A percentile compares a stretch with the other conserved stretches of the same genome.
Evolutionary conservation across 2,329 filamentous ascomycete genomes (phyloP).

Genomic region (Ambrosiella beaveri): DNA sequence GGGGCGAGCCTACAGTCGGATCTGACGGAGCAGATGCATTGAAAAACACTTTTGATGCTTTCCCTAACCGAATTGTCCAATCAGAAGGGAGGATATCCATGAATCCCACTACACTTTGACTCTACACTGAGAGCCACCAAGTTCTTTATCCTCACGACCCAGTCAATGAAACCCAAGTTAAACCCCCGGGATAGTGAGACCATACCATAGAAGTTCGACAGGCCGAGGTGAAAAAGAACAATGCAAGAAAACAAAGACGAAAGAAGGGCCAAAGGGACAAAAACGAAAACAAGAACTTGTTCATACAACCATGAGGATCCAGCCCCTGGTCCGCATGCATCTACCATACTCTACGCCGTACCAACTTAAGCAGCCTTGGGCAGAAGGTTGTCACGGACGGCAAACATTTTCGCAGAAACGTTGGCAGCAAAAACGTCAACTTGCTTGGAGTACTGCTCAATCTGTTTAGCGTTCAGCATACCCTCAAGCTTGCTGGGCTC

Average conservation of each 20-base stretch:
- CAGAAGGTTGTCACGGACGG: slow-evolving; percentile 56
- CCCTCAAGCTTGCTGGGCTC: slow-evolving; percentile 87
- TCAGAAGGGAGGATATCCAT: neutral
- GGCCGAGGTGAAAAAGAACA: neutral
- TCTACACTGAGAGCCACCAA: neutral
- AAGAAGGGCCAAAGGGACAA: slow-evolving; percentile 17
- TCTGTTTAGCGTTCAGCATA: slow-evolving; percentile 87
- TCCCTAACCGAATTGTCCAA: neutral
- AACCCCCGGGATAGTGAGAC: neutral
- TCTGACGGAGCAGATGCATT: neutral
- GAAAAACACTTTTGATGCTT: slow-evolving; percentile 8
- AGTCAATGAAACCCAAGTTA: neutral
- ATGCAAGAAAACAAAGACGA: slow-evolving; percentile 16
- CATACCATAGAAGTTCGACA: neutral
- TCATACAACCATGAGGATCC: slow-evolving; percentile 11
- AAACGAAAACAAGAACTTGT: slow-evolving; percentile 16
- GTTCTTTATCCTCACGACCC: neutral
- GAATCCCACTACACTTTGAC: neutral
- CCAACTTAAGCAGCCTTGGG: slow-evolving; percentile 26
- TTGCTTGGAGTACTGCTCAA: slow-evolving; percentile 95
- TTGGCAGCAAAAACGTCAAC: slow-evolving; percentile 89
- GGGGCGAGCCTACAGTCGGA: too few relatives aligned
- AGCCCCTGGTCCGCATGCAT: slow-evolving; percentile 1
- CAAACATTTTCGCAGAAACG: slow-evolving; percentile 95
- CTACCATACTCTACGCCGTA: neutral